Base-by-base conservation (phyloP, 2,329 filamentous ascomycete genomes). In the Didymellaceae sp. region DNA sequence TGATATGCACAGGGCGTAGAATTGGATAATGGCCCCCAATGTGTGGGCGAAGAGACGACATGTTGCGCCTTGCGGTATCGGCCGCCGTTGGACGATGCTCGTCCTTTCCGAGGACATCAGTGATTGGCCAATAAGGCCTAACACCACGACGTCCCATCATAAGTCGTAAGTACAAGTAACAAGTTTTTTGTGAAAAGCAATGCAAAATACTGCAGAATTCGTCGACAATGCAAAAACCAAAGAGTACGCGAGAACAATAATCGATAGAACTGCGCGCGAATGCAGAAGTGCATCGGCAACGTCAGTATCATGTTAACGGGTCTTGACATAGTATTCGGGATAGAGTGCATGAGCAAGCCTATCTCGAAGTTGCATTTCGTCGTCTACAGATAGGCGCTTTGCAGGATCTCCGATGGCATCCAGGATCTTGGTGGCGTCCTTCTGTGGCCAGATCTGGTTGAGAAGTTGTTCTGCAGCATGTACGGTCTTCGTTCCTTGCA, bases 1-100 rank as follows among this genome's bases (percentile, higher is more conserved):
- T 40, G 21, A 35, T 9, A 11, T 18, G 25, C 39, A 7, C n/a
- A 52, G 49, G 39, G 44, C 44, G 44, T 14, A n/a, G 5, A 34
- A 16, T 11, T 18, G 48, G 30, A 35, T 41, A 37, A 30, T n/a
- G 11, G 34, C 34, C 47, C 40, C 20, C 28, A 33, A 31, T 17
- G 24, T 22, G 25, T 16, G 11, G 26, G 31, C 11, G 25, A 46
- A 35, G 51, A 44, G 50, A 54, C 54, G 58, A 35, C 52, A 54
- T 41, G 37, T 46, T 24, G 21, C 44, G 48, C 17, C 33, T 54
- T 54, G 50, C 58, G 61, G 61, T 55, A 48, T 61, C 61, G 61
- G 54, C 59, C 59, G 56, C 38, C 54, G 33, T 56, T 54, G 52
- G 51, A 9, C 41, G 45, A 41, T 39, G 46, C 38, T 48, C 42